A percentile compares a stretch with the other conserved stretches of the same genome.
Conservation (phyloP, 495 filamentous ascomycete species). For the Aspergillus ellipticus region DNA sequence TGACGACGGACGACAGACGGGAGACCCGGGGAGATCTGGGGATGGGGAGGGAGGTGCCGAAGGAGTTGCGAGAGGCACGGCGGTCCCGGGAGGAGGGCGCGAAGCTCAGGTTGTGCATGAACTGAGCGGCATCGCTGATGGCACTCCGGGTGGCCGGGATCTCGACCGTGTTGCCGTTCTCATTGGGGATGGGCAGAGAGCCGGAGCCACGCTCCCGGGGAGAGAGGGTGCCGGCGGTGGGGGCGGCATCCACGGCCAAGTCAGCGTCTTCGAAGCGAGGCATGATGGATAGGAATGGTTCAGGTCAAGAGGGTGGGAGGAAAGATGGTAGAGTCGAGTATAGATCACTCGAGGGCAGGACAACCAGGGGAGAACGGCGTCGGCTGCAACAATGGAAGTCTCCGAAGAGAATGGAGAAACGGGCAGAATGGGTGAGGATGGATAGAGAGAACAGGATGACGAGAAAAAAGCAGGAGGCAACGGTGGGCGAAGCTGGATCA, state of each 20-base stretch:
- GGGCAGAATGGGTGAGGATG: constrained; percentile 8
- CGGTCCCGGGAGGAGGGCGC: constrained; percentile 64
- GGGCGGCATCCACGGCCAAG: constrained; percentile 38
- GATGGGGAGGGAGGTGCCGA: constrained; percentile 73
- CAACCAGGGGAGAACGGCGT: not conserved
- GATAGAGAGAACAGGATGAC: constrained; percentile 8
- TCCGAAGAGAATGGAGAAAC: not conserved
- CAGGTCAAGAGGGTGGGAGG: constrained; percentile 4
- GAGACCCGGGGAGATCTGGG: constrained; percentile 67
- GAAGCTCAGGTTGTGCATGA: constrained; percentile 71
- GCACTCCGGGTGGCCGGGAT: constrained; percentile 67
- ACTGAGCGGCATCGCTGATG: constrained; percentile 62
- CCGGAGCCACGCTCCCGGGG: constrained; percentile 27
- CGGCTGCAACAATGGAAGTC: not conserved
- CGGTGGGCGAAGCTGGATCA: constrained; percentile 11
- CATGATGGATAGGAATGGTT: constrained; percentile 50
- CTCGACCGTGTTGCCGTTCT: constrained; percentile 57
- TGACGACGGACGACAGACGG: constrained; percentile 55
- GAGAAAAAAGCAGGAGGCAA: constrained; percentile 8
- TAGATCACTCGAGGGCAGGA: constrained; percentile 5
- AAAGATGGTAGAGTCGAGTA: not conserved
- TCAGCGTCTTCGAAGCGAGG: constrained; percentile 60
- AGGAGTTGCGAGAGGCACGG: constrained; percentile 72
- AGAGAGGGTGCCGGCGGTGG: constrained; percentile 28
- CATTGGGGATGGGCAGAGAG: constrained; percentile 47